These are phyloP conservation scores for Pelargonium cotyledonis DNA, from an alignment of 441 rosid genomes.

Conservation along the genomic window DNA sequence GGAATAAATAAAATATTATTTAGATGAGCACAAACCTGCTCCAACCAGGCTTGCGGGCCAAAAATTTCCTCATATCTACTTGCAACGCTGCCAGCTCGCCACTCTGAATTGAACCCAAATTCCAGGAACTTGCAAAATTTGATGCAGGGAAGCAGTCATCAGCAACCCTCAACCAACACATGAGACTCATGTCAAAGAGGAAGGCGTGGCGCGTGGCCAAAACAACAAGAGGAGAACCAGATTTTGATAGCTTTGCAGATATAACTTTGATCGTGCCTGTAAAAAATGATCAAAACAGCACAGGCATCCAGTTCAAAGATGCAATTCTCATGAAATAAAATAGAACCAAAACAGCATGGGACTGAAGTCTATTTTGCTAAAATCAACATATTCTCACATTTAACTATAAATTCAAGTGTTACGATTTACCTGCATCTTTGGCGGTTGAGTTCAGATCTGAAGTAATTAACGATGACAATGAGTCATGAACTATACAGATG, in stretches of 20 bases:
- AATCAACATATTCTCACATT: conserved; percentile 4
- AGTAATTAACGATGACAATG: conserved; percentile 64
- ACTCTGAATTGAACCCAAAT: conserved; percentile 69
- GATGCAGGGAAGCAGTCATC: conserved; percentile 99
- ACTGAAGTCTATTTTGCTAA: not conserved
- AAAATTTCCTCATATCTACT: conserved; percentile 84
- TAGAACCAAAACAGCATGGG: not conserved
- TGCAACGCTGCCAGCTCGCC: conserved; percentile 96
- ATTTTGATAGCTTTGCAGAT: conserved; percentile 83
- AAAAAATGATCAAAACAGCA: not conserved
- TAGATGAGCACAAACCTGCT: conserved; percentile 56
- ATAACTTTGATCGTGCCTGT: conserved; percentile 80
- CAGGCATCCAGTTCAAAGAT: not conserved
- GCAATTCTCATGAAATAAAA: not conserved
- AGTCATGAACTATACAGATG: conserved; percentile 67
- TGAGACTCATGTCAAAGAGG: conserved; percentile 78
- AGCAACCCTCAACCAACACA: conserved; percentile 95
- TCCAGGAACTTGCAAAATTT: conserved; percentile 88
- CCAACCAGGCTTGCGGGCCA: conserved; percentile 98
- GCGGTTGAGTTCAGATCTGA: conserved; percentile 44
- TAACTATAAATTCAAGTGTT: conserved; percentile 5
- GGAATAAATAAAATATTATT: conserved; percentile 3
- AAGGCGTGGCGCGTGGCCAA: conserved; percentile 94
- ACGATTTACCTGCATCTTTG: conserved; percentile 34
- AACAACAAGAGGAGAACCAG: conserved; percentile 89